phyloP scores from a whole-genome alignment of 1,284 basidiomycete species.

The Heimioporus punctisporus region DNA sequence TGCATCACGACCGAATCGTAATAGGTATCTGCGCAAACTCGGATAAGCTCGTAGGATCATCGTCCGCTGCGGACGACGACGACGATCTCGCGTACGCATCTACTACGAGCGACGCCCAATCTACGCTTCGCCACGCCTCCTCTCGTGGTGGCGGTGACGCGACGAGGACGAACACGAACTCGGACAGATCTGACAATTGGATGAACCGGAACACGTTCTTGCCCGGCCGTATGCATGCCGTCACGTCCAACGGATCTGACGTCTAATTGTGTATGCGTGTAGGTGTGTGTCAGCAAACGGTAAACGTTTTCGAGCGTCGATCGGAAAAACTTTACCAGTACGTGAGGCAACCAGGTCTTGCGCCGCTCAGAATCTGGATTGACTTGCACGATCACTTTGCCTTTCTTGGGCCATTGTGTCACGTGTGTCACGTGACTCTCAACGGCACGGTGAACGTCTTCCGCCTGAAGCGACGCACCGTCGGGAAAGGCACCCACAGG shows the following conservation, averaged over 20 bases:
- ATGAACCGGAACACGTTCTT: conserved; percentile 33
- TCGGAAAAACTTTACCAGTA: conserved; percentile 16
- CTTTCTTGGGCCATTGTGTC: conserved; percentile 25
- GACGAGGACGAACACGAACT: conserved; percentile 26
- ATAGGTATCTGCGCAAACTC: conserved; percentile 22
- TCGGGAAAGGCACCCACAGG: not conserved
- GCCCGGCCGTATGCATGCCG: conserved; percentile 27
- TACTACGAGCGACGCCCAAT: conserved; percentile 24
- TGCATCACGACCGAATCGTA: conserved; percentile 18
- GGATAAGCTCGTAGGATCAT: conserved; percentile 6
- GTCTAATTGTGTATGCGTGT: conserved; percentile 8
- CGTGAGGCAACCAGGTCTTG: conserved; percentile 31
- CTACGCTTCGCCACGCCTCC: conserved; percentile 24
- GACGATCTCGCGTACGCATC: not conserved
- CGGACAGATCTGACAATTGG: conserved; percentile 31
- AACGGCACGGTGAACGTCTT: conserved; percentile 7
- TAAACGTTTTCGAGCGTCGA: no score
- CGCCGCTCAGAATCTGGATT: conserved; percentile 22
- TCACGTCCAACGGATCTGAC: conserved; percentile 27
- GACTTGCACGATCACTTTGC: conserved; percentile 29
- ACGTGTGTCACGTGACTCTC: not conserved
- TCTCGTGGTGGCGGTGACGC: conserved; percentile 20
- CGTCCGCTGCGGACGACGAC: not conserved
- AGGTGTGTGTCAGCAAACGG: no score
- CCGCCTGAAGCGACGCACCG: not conserved